Base-by-base conservation (phyloP, 768 basidiomycete genomes). In the Daedaleopsis sinensis region DNA sequence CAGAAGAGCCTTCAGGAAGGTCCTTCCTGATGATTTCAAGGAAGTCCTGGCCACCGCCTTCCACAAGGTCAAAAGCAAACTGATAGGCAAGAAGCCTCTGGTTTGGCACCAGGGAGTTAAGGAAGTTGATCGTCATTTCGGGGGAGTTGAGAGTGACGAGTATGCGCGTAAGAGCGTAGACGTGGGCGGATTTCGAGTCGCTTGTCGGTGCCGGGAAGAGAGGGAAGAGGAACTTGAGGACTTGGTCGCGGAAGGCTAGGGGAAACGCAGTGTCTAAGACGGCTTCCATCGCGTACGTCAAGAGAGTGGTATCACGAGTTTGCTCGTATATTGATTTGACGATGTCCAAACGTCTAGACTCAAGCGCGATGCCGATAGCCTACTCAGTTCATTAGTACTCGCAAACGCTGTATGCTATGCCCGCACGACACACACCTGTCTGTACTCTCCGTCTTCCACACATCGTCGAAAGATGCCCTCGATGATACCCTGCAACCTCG, bases 321-420 rank as follows among this genome's bases (percentile, higher is more conserved):
- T 84, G 77, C 43, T 84, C 72, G 73, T 91, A 96, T 52, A 98
- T 84, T 44, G 82, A 79, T 60, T 89, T 82, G 66, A 99, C 86
- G 19, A 98, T 79, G 69, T 98, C 96, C 21, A 98, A 77, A 47
- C 96, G 88, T 63, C 82, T 89, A 27, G 96, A 89, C 70, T 98
- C 96, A 12, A 99, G 83, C 5, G 96, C 96, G 68, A 99, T 92
- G 23, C 97, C 96, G 65, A 98, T 89, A 10, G 94, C 96, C 93
- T 96, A 65, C 46, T 54, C 57, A 21, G 42, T 18, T n/a, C 13
- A 12, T 54, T 63, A 60, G 70, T 49, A 9, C 39, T 24, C 39
- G 39, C 52, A 61, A 55, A 61, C 15, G 42, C 47, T 37, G 24
- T 24, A 23, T 24, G 18, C 39, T 10, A 2, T 42, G 16, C 36